Conservation (phyloP, 441 rosid genomes). For the Flueggea neowawraea region DNA sequence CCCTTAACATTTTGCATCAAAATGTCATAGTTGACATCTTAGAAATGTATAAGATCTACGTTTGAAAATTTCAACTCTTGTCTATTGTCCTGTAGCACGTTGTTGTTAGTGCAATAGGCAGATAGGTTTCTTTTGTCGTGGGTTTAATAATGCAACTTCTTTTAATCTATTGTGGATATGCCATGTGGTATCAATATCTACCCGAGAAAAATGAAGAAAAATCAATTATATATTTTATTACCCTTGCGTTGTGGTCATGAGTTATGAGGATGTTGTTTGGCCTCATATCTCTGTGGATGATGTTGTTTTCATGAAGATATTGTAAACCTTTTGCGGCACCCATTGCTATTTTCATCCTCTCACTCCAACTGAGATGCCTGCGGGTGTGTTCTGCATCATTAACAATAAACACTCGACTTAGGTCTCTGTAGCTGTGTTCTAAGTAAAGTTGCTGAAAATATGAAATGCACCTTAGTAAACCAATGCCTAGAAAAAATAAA, state of each 20-base stretch:
- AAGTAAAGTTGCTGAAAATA: not conserved
- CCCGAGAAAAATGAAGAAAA: no score
- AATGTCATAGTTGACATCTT: no score
- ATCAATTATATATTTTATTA: slow-evolving; percentile 19
- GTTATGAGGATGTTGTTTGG: slow-evolving; percentile 47
- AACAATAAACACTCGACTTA: slow-evolving; percentile 10
- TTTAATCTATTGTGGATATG: no score
- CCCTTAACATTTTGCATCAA: no score
- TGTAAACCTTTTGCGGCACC: slow-evolving; percentile 82
- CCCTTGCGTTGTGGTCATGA: slow-evolving; percentile 41
- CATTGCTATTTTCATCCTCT: slow-evolving; percentile 70
- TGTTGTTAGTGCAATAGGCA: no score
- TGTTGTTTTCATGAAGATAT: slow-evolving; percentile 45
- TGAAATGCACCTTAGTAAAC: slow-evolving; percentile 37
- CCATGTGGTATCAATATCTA: no score
- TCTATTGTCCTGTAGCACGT: no score
- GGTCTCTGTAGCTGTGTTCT: not conserved
- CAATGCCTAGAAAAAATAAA: not conserved
- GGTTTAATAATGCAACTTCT: no score
- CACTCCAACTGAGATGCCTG: slow-evolving; percentile 72
- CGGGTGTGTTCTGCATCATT: slow-evolving; percentile 60
- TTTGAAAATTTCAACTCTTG: no score
- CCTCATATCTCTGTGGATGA: slow-evolving; percentile 50
- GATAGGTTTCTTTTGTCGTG: no score
- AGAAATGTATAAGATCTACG: no score